A percentile compares a stretch with the other conserved stretches of the same genome.
Evolutionary conservation across 805 yeast species (phyloP).

Genomic region (Ogataea thermomethanolica): DNA sequence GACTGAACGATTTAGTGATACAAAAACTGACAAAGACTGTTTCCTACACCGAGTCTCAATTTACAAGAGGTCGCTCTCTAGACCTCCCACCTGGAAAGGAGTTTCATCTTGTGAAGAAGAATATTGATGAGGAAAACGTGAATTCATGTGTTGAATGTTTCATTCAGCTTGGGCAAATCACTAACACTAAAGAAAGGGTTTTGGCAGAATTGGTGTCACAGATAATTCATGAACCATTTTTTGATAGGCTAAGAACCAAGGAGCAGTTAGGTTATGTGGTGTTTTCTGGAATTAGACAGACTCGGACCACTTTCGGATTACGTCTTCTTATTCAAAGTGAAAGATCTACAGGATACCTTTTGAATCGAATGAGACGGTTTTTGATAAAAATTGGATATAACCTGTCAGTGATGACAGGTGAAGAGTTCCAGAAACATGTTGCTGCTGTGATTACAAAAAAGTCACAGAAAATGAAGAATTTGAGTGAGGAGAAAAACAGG

Average conservation of each 20-base stretch:
- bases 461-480: conserved; percentile 68
- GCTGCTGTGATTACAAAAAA: conserved; percentile 64
- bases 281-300: conserved; percentile 65
- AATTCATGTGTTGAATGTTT: conserved; percentile 83
- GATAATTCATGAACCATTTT: conserved; percentile 81
- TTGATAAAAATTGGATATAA: conserved; percentile 44
- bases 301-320: conserved; percentile 70
- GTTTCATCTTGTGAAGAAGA: conserved; percentile 44
- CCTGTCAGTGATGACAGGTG: conserved; percentile 48
- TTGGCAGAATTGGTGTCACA: conserved; percentile 66
- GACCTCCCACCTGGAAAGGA: conserved; percentile 38
- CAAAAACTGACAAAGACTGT: conserved; percentile 34
- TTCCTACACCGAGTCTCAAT: conserved; percentile 42
- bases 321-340: conserved; percentile 83
- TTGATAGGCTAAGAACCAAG: conserved; percentile 83
- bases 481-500: conserved; percentile 68
- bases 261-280: conserved; percentile 96
- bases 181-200: conserved; percentile 44
- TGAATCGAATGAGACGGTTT: conserved; percentile 71
- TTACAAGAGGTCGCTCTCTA: conserved; percentile 41
- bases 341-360: conserved; percentile 67
- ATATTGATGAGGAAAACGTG: conserved; percentile 66
- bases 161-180: conserved; percentile 57
- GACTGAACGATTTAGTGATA: conserved; percentile 43
- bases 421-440: conserved; percentile 66